Percentiles rank a stretch among this genome's conserved stretches.
Evolutionary conservation across 306 rosid genomes (phyloP).

Genomic region (Sophora flavescens): DNA sequence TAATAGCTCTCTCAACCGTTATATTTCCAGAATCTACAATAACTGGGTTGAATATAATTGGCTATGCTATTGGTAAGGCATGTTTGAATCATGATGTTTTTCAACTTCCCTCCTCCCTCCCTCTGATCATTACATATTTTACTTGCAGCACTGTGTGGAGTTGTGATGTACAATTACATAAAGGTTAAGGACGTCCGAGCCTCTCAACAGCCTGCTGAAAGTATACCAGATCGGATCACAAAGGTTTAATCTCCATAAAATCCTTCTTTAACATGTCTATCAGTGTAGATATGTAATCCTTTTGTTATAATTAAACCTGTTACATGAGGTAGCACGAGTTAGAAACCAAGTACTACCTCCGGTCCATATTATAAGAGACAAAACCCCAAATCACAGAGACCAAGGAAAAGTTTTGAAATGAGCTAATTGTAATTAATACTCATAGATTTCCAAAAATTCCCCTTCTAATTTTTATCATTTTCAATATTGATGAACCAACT

Average conservation of each 20-base stretch:
- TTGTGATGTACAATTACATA: conserved; percentile 87
- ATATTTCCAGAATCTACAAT: conserved; percentile 85
- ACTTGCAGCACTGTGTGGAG: conserved; percentile 80
- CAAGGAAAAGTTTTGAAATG: too few species aligned
- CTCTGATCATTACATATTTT: conserved; percentile 12
- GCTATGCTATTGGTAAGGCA: conserved; percentile 81
- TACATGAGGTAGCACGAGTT: not conserved
- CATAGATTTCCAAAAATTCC: too few species aligned
- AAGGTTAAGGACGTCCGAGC: conserved; percentile 87
- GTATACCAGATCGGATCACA: conserved; percentile 65
- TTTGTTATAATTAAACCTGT: not conserved
- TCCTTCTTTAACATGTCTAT: conserved; percentile 13
- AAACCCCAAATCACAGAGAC: too few species aligned
- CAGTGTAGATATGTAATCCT: not conserved
- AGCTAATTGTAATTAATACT: too few species aligned
- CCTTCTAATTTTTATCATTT: too few species aligned
- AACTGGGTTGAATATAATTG: conserved; percentile 82
- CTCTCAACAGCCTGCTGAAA: conserved; percentile 68
- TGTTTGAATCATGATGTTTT: conserved; percentile 27
- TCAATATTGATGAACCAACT: too few species aligned
- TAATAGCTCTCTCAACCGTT: conserved; percentile 87
- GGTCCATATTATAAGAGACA: too few species aligned
- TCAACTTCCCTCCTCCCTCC: not conserved
- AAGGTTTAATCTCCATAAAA: conserved; percentile 56
- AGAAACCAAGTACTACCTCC: not conserved